Conservation (phyloP, 1,284 basidiomycete species). For the Ceratobasidium papillatum region DNA sequence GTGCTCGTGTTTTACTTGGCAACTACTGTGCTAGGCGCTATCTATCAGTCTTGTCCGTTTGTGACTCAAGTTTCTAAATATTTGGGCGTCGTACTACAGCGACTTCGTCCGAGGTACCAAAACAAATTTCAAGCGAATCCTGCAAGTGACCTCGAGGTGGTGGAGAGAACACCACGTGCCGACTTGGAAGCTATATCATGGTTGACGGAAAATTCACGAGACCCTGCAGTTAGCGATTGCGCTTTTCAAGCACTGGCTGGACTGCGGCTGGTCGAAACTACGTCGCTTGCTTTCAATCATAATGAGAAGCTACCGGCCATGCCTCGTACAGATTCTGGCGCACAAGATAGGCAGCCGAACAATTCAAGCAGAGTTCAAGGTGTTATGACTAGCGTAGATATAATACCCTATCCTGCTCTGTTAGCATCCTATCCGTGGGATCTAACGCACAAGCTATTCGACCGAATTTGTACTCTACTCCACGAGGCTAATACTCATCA, state of each 20-base stretch:
- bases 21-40: background rate
- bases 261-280: background rate
- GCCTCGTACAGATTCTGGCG: no score
- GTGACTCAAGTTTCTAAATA: background rate
- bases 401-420: background rate
- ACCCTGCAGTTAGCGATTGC: background rate
- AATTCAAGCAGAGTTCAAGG: background rate
- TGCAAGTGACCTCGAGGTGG: no score
- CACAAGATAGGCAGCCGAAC: background rate
- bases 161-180: no score
- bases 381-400: background rate
- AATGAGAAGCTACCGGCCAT: background rate
- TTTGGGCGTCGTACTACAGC: background rate
- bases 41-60: background rate
- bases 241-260: slow-evolving; percentile 6
- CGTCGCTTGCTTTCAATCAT: no score
- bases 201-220: background rate
- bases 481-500: background rate
- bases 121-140: background rate
- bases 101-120: background rate
- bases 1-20: background rate
- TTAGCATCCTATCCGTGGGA: no score
- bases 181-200: background rate
- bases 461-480: background rate
- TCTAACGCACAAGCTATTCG: no score